Percentiles rank a stretch among this genome's conserved stretches.
Evolutionary conservation across 2,329 filamentous ascomycete species (phyloP).

Genomic region (Sodiomyces alkalinus): DNA sequence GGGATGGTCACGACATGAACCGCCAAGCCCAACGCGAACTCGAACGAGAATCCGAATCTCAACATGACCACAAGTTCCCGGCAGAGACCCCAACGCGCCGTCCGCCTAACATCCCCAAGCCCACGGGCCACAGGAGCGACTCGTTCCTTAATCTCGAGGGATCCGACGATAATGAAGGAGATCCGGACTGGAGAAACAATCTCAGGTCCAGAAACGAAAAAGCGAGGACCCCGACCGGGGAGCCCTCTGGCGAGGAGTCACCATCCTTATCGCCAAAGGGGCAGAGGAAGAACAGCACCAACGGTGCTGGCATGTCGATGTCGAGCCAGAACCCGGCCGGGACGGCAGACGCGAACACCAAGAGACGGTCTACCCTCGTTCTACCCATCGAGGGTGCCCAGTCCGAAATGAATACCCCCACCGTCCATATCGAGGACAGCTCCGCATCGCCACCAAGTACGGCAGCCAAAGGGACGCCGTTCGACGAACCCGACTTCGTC

Average conservation of each 20-base stretch:
- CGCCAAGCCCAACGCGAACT: conserved; percentile 8
- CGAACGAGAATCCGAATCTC: conserved; percentile 8
- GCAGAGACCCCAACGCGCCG: conserved; percentile 21
- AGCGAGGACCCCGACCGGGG: conserved; percentile 2
- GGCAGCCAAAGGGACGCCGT: conserved; percentile 26
- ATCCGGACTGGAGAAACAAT: conserved; percentile 13
- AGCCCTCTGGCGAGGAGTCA: conserved; percentile 2
- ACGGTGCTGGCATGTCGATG: conserved; percentile 9
- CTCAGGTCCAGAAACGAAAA: conserved; percentile 6
- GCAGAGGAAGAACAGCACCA: conserved; percentile 16
- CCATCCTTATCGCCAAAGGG: too few relatives aligned
- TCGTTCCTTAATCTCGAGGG: conserved; percentile 36
- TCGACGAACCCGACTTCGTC: conserved; percentile 43
- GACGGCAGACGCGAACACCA: conserved; percentile 18
- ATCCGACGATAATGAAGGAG: conserved; percentile 30
- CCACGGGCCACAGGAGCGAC: conserved; percentile 21
- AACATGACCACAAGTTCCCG: conserved; percentile 3
- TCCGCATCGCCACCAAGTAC: too few relatives aligned
- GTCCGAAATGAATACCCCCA: conserved; percentile 21
- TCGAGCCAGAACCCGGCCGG: conserved; percentile 8
- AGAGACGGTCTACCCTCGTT: conserved; percentile 20
- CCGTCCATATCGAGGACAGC: conserved; percentile 27
- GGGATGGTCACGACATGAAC: neutral
- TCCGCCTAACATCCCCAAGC: conserved; percentile 15
- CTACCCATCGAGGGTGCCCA: conserved; percentile 27